Evolutionary conservation across 345 rosid genomes (phyloP).

Genomic region (Hibiscus syriacus): DNA sequence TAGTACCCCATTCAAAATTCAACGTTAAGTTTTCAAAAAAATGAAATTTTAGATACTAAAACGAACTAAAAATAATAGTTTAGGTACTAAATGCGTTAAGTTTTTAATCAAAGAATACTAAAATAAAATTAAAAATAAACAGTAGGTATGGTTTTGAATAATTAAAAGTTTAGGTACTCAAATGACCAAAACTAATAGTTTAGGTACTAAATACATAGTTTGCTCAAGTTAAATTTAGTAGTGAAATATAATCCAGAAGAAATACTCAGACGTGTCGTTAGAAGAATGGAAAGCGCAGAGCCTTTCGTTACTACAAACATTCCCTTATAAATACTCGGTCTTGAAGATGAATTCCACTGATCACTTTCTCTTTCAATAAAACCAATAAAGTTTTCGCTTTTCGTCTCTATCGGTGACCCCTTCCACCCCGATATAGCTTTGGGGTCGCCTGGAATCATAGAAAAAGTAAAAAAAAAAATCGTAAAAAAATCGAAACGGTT

Average conservation of each 20-base stretch:
- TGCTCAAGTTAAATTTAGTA: no score
- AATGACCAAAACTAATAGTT: no score
- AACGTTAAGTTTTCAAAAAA: no score
- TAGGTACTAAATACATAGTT: no score
- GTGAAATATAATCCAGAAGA: background rate
- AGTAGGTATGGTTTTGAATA: no score
- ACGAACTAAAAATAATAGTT: no score
- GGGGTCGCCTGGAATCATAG: slow-evolving; percentile 15
- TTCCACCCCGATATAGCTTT: slow-evolving; percentile 5
- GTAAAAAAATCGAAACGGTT: background rate
- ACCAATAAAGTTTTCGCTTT: background rate
- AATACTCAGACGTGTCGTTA: background rate
- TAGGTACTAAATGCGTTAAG: no score
- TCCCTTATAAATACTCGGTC: background rate
- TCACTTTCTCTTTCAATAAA: background rate
- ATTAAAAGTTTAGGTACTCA: no score
- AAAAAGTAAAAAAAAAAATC: background rate
- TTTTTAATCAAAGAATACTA: no score
- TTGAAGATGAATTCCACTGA: background rate
- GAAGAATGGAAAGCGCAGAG: background rate
- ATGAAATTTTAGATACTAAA: no score
- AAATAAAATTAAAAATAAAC: no score
- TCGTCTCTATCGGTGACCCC: slow-evolving; percentile 24
- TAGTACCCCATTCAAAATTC: no score
- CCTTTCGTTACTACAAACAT: background rate